Base-by-base conservation (phyloP, 345 rosid species). In the Salix brachista region DNA sequence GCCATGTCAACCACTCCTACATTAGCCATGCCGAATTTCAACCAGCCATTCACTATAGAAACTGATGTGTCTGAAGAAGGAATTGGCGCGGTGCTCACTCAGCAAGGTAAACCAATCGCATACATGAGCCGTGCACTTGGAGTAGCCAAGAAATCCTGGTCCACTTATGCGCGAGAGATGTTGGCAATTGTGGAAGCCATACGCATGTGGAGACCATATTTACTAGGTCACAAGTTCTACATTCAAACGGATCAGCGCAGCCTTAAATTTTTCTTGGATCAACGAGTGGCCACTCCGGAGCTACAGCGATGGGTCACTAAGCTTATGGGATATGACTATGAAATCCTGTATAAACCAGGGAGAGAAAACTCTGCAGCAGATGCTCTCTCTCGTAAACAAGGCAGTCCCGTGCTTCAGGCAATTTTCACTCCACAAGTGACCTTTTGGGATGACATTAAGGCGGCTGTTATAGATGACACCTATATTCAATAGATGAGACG, bases 391-490 rank as follows among this genome's bases (percentile, higher is more conserved):
- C 41, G 6, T 7, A 37, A 37, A 7, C 41, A 37, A 37, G 9
- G 9, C 1, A 37, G 41, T 7, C 41, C 5, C 41, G 1, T 7
- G 9, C 41, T 37, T 7, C 9, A 37, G 0, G 8, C 1, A 0
- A 37, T 37, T 37, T 37, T 37, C 41, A 37, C 9, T 1, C 41
- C 41, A 0, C 1, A 37, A 1, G 9, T 37, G 8, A 37, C 41
- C 8, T 6, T 37, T 6, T 37, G 41, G 41, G 41, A 37, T 6
- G 41, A 37, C 5, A 37, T 37, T 1, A 37, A 7, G 1, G 1
- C 1, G 7, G 41, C 8, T 37, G 9, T 9, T 6, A 1, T 1
- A 7, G 2, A 0, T 0, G 41, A 37, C 6, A 1, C 8, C 1
- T 6, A 6, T 7, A 37, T 37, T 37, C 41, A 37, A 7, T 1